These are phyloP conservation scores for Calonectria naviculata DNA, from an alignment of 2,329 filamentous ascomycete genomes.

Conservation along the genomic window DNA sequence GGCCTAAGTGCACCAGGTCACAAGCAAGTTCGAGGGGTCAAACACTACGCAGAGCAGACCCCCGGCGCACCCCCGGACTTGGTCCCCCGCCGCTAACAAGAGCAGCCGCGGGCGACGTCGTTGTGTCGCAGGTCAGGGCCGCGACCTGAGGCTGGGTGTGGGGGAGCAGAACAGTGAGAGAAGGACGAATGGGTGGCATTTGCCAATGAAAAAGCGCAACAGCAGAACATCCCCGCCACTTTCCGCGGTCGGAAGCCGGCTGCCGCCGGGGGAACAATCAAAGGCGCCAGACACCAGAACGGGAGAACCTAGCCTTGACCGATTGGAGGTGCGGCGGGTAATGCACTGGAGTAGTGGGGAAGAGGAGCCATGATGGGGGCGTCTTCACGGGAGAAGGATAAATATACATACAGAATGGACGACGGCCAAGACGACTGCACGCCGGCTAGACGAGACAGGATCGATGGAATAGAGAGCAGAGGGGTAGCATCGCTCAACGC, in stretches of 20 bases:
- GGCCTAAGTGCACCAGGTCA: not conserved
- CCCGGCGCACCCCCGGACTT: slow-evolving; percentile 31
- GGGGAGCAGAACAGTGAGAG: slow-evolving; percentile 11
- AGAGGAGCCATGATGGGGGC: not conserved
- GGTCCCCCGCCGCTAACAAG: slow-evolving; percentile 32
- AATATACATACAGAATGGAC: not conserved
- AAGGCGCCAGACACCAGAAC: not conserved
- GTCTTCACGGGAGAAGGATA: slow-evolving; percentile 3
- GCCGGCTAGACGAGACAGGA: not conserved
- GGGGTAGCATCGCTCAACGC: not conserved
- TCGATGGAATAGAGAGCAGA: not conserved
- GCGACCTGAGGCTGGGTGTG: slow-evolving; percentile 21
- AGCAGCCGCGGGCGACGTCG: not conserved
- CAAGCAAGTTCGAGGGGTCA: not conserved
- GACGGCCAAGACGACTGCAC: not conserved
- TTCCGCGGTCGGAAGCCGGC: slow-evolving; percentile 24
- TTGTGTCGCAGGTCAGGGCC: not conserved
- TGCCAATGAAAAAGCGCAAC: not conserved
- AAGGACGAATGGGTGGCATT: not conserved
- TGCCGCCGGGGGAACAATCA: not conserved
- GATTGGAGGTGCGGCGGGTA: not conserved
- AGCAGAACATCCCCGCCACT: slow-evolving; percentile 13
- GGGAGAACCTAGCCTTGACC: not conserved
- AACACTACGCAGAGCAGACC: not conserved
- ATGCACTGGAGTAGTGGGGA: not conserved